Conservation (phyloP, 305 asterid species). For the Fraxinus albicans region DNA sequence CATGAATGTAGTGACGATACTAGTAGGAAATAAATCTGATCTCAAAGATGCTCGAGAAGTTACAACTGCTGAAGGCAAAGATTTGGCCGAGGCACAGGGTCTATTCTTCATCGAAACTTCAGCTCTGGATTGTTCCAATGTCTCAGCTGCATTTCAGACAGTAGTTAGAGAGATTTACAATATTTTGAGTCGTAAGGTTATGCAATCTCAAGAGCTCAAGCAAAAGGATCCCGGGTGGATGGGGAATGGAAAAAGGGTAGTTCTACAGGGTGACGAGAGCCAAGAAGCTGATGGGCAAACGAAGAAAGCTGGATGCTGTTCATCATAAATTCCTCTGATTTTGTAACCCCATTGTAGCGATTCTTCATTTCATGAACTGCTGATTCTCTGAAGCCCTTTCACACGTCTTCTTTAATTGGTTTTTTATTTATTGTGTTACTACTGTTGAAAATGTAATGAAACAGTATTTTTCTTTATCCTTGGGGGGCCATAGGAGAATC, state of each 20-base stretch:
- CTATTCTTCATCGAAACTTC: constrained; percentile 63
- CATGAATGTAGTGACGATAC: constrained; percentile 55
- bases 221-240: constrained; percentile 25
- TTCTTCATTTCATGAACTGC: neutral
- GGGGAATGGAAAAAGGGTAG: constrained; percentile 33
- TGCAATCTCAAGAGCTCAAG: constrained; percentile 41
- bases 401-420: neutral
- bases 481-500: constrained; percentile 17
- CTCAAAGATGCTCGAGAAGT: constrained; percentile 57
- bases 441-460: constrained; percentile 11
- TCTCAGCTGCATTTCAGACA: constrained; percentile 45
- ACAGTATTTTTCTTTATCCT: neutral
- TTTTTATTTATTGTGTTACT: constrained; percentile 3
- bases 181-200: constrained; percentile 49
- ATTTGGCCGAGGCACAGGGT: constrained; percentile 51
- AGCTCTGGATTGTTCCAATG: constrained; percentile 54
- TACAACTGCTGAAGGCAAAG: constrained; percentile 46
- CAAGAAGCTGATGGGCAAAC: constrained; percentile 20
- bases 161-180: constrained; percentile 50
- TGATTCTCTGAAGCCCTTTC: constrained; percentile 15
- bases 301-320: constrained; percentile 35
- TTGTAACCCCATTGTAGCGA: neutral
- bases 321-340: constrained; percentile 17
- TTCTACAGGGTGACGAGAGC: constrained; percentile 28
- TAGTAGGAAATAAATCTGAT: constrained; percentile 67